A percentile compares a stretch with the other conserved stretches of the same genome.
These are phyloP conservation scores for Simmondsia chinensis DNA, from an alignment of 148 eudicot genomes.

Conservation along the genomic window DNA sequence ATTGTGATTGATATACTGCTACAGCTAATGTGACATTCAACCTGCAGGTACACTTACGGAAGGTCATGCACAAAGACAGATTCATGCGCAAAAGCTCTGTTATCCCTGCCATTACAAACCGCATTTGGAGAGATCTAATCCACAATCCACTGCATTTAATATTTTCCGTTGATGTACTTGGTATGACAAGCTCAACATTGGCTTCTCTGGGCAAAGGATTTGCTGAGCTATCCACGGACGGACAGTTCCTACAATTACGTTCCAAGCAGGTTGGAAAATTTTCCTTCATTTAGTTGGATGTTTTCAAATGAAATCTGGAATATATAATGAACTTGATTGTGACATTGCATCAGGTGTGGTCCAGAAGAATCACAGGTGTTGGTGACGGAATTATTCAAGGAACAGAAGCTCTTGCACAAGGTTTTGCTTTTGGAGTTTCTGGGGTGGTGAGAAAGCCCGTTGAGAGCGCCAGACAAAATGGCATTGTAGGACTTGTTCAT, in stretches of 20 bases:
- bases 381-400: slow-evolving; percentile 97
- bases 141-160: slow-evolving; percentile 92
- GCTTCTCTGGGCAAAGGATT: slow-evolving; percentile 96
- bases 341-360: slow-evolving; percentile 53
- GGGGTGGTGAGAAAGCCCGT: slow-evolving; percentile 95
- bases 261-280: slow-evolving; percentile 68
- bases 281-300: background rate
- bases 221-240: slow-evolving; percentile 98
- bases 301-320: background rate
- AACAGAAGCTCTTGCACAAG: slow-evolving; percentile 99
- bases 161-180: slow-evolving; percentile 92
- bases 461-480: slow-evolving; percentile 95
- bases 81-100: slow-evolving; percentile 94
- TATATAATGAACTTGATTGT: slow-evolving; percentile 3
- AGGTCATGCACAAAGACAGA: slow-evolving; percentile 87
- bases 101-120: slow-evolving; percentile 76
- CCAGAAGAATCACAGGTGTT: slow-evolving; percentile 87
- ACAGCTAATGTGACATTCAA: slow-evolving; percentile 4
- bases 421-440: slow-evolving; percentile 94
- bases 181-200: slow-evolving; percentile 95
- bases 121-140: slow-evolving; percentile 89
- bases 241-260: slow-evolving; percentile 90
- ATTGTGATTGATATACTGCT: background rate
- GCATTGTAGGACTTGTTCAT: slow-evolving; percentile 93
- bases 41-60: slow-evolving; percentile 81